Evolutionary conservation across 148 eudicot genomes (phyloP).

Genomic region (Dianthus caryophyllus): DNA sequence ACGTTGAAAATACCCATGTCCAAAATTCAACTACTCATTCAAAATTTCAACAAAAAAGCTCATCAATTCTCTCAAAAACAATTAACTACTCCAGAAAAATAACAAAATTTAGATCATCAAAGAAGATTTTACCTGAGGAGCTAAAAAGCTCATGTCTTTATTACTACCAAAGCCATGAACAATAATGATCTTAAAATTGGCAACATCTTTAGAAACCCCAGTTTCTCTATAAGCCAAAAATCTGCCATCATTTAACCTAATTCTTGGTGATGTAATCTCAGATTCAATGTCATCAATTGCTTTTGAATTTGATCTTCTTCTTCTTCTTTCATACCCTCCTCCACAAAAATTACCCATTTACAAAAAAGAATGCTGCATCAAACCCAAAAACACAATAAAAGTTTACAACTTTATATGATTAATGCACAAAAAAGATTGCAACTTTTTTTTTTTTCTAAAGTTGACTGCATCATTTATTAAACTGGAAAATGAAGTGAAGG

Average conservation of each 20-base stretch:
- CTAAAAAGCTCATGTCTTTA: slow-evolving; percentile 64
- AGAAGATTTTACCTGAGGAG: slow-evolving; percentile 58
- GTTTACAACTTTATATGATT: not conserved
- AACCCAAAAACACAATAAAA: slow-evolving; percentile 4
- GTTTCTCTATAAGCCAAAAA: slow-evolving; percentile 67
- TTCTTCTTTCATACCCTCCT: slow-evolving; percentile 23
- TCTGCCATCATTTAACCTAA: slow-evolving; percentile 76
- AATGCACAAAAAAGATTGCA: not conserved
- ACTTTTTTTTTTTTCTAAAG: not conserved
- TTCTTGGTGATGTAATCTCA: slow-evolving; percentile 35
- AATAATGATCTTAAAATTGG: slow-evolving; percentile 55
- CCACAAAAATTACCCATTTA: slow-evolving; percentile 51
- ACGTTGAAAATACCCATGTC: slow-evolving; percentile 16
- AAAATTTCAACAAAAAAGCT: not conserved
- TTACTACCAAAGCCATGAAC: slow-evolving; percentile 80
- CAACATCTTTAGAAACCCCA: slow-evolving; percentile 55
- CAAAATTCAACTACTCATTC: not conserved
- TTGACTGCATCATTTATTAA: no score
- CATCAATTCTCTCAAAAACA: not conserved
- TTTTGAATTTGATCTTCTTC: no score
- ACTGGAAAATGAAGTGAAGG: not conserved
- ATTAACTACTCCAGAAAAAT: no score
- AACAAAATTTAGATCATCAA: no score
- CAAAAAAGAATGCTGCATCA: slow-evolving; percentile 19
- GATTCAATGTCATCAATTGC: slow-evolving; percentile 32